phyloP scores from a whole-genome alignment of 805 yeast genomes.

The Lipomyces yamanashiensis region DNA sequence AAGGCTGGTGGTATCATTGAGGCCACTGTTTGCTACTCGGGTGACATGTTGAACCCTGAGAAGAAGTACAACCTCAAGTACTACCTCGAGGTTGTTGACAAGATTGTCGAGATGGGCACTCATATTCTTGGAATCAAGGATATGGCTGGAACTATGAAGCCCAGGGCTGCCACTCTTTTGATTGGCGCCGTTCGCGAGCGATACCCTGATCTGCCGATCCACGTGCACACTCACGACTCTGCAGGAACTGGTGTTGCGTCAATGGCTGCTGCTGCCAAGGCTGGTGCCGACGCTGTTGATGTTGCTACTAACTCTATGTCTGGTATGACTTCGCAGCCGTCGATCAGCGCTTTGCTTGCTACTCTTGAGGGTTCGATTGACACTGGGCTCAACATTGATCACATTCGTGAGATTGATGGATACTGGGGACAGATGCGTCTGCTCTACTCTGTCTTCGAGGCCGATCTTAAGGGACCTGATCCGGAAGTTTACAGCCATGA shows the following conservation, averaged over 20 bases:
- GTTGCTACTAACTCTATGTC: slow-evolving; percentile 97
- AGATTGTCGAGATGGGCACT: slow-evolving; percentile 91
- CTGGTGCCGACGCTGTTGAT: slow-evolving; percentile 99
- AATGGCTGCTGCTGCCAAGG: slow-evolving; percentile 89
- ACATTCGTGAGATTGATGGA: slow-evolving; percentile 82
- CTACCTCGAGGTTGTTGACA: slow-evolving; percentile 79
- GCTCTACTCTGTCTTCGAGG: slow-evolving; percentile 94
- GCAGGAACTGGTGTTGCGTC: slow-evolving; percentile 99
- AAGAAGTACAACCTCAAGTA: slow-evolving; percentile 95
- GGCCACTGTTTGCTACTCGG: slow-evolving; percentile 97
- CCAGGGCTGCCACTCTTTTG: slow-evolving; percentile 84
- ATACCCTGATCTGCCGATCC: slow-evolving; percentile 94
- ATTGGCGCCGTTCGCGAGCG: slow-evolving; percentile 79
- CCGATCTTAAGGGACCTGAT: slow-evolving; percentile 98
- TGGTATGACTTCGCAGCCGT: slow-evolving; percentile 98
- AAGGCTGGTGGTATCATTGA: slow-evolving; percentile 99
- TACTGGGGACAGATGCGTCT: slow-evolving; percentile 99
- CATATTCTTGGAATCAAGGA: slow-evolving; percentile 97
- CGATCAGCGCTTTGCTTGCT: slow-evolving; percentile 89
- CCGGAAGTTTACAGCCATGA: slow-evolving; percentile 99
- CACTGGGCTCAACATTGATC: slow-evolving; percentile 68
- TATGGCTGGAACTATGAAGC: slow-evolving; percentile 99
- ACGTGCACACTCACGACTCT: slow-evolving; percentile 98
- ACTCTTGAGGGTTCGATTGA: slow-evolving; percentile 85
- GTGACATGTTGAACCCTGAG: slow-evolving; percentile 95